Conservation (phyloP, 192 early-diverging fungal genomes). For the Lobosporangium transversale region DNA sequence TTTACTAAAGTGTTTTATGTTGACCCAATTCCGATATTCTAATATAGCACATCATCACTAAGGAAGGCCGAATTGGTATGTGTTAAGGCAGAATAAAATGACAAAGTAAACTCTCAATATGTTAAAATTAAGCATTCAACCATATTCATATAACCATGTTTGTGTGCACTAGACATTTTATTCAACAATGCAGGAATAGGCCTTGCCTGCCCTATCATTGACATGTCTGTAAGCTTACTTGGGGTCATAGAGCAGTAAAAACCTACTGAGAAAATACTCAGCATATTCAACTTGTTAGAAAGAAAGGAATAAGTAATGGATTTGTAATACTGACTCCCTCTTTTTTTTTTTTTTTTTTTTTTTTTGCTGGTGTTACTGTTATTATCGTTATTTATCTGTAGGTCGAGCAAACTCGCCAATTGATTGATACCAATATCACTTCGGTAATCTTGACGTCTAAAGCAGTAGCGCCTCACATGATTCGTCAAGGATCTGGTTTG, state of each 20-base stretch:
- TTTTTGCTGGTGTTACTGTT: too few relatives aligned
- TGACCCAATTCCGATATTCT: neutral
- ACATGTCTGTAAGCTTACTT: conserved; percentile 21
- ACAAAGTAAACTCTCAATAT: neutral
- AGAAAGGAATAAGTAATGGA: too few relatives aligned
- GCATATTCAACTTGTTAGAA: neutral
- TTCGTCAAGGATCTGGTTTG: conserved; percentile 58
- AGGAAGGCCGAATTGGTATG: conserved; percentile 59
- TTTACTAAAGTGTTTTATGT: neutral
- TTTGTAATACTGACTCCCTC: too few relatives aligned
- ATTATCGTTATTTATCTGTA: too few relatives aligned
- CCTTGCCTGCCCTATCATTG: conserved; percentile 53
- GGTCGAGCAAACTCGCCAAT: conserved; percentile 40
- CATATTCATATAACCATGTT: too few relatives aligned
- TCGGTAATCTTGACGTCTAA: conserved; percentile 63
- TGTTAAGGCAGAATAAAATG: neutral
- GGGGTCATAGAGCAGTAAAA: neutral
- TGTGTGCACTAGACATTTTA: conserved; percentile 65
- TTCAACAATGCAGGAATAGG: conserved; percentile 77
- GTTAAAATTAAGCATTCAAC: too few relatives aligned
- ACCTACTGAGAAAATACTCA: too few relatives aligned
- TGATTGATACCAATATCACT: conserved; percentile 72
- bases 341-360: neutral
- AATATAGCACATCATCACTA: conserved; percentile 51
- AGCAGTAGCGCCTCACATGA: conserved; percentile 69